Conservation (phyloP, 164 flowering plant genomes). For the Kingdonia uniflora region DNA sequence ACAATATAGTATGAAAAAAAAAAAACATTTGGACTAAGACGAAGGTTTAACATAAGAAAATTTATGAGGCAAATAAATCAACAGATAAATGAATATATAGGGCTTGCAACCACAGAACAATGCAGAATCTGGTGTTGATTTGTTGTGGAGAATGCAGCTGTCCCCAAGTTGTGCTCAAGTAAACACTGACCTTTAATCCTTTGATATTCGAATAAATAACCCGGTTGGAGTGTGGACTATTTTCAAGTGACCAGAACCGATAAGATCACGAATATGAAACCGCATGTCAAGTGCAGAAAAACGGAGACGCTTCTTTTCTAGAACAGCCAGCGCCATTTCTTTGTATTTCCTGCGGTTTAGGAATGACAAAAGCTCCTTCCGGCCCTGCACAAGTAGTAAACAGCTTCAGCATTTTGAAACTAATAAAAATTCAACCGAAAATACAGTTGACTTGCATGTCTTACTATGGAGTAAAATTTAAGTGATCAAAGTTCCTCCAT, state of each 20-base stretch:
- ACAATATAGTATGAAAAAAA: too few relatives aligned
- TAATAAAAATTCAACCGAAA: too few relatives aligned
- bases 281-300: slow-evolving; percentile 81
- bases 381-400: slow-evolving; percentile 40
- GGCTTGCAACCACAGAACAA: too few relatives aligned
- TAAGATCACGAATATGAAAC: slow-evolving; percentile 87
- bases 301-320: slow-evolving; percentile 76
- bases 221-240: slow-evolving; percentile 62
- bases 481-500: too few relatives aligned
- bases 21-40: too few relatives aligned
- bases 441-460: too few relatives aligned
- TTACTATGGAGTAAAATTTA: too few relatives aligned
- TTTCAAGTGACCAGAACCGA: slow-evolving; percentile 84
- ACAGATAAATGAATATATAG: too few relatives aligned
- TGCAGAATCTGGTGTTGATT: too few relatives aligned
- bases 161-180: not conserved
- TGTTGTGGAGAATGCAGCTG: not conserved
- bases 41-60: too few relatives aligned
- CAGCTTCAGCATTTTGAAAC: too few relatives aligned
- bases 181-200: slow-evolving; percentile 32
- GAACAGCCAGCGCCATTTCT: slow-evolving; percentile 74
- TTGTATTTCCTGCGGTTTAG: slow-evolving; percentile 71
- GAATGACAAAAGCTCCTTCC: slow-evolving; percentile 75
- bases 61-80: too few relatives aligned
- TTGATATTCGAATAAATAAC: slow-evolving; percentile 53